Evolutionary conservation across 2,329 filamentous ascomycete genomes (phyloP).

Genomic region (Thelonectria blattea): DNA sequence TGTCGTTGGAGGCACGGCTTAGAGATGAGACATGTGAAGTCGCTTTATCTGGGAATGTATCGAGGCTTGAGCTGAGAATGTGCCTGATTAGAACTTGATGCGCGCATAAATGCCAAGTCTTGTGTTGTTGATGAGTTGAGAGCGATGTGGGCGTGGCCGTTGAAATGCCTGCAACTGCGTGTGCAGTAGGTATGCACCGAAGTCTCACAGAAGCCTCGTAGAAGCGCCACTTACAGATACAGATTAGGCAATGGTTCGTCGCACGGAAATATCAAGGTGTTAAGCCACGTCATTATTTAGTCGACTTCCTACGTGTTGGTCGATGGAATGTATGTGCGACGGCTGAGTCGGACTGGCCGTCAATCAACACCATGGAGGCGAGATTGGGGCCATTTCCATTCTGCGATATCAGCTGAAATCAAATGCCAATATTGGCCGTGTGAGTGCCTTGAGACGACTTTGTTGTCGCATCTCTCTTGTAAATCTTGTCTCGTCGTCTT

Average conservation of each 20-base stretch:
- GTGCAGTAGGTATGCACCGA: not conserved
- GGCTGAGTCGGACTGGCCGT: not conserved
- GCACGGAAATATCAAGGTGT: too few species aligned
- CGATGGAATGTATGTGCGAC: not conserved
- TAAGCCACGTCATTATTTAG: not conserved
- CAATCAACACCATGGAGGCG: not conserved
- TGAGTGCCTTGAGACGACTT: not conserved
- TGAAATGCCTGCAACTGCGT: too few species aligned
- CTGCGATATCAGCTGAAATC: not conserved
- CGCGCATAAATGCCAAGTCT: not conserved
- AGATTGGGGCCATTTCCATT: not conserved
- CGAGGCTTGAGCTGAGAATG: not conserved
- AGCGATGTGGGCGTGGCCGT: too few species aligned
- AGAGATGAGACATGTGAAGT: not conserved
- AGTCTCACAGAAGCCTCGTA: not conserved
- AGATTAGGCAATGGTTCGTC: too few species aligned
- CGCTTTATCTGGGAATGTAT: not conserved
- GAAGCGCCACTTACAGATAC: not conserved
- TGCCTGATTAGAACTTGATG: not conserved
- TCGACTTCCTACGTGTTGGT: too few species aligned
- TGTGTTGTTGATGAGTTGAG: not conserved
- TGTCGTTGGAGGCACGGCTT: not conserved
- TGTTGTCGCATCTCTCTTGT: not conserved
- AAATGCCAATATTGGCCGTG: not conserved
- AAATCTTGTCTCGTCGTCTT: not conserved